phyloP scores from a whole-genome alignment of 257 asterid species.

The Linaria vulgaris region DNA sequence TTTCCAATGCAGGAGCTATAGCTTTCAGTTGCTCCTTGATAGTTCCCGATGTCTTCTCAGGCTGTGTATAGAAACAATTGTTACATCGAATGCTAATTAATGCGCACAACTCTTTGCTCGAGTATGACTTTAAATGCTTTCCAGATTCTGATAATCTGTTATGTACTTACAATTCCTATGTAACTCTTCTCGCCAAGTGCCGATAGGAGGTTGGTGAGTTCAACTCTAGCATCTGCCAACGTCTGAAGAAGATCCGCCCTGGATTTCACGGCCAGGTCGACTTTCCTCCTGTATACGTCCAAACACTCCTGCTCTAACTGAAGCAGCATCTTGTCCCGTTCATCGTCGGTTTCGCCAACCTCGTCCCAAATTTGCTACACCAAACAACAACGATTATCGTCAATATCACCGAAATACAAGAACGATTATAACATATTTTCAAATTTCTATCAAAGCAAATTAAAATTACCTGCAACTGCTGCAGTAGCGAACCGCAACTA shows the following conservation, averaged over 20 bases:
- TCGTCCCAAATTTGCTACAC: conserved; percentile 82
- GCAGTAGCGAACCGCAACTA: conserved; percentile 56
- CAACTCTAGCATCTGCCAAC: conserved; percentile 86
- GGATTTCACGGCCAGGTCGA: conserved; percentile 83
- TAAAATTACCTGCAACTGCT: conserved; percentile 58
- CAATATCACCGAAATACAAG: not conserved
- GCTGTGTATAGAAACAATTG: conserved; percentile 30
- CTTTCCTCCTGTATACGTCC: conserved; percentile 79
- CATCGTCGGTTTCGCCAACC: conserved; percentile 76
- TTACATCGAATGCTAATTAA: conserved; percentile 3
- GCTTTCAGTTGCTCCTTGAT: conserved; percentile 75
- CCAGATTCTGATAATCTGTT: too few relatives aligned
- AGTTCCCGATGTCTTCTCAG: conserved; percentile 65
- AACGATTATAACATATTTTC: not conserved
- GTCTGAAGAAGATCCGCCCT: conserved; percentile 75
- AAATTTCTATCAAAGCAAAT: not conserved
- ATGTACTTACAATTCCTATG: conserved; percentile 58
- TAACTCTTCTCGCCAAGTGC: conserved; percentile 72
- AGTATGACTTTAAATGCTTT: too few relatives aligned
- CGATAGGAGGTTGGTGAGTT: conserved; percentile 74
- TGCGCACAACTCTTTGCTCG: not conserved
- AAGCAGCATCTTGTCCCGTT: conserved; percentile 72
- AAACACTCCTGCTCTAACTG: conserved; percentile 77
- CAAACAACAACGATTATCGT: not conserved
- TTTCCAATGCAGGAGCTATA: conserved; percentile 61